Evolutionary conservation across 306 rosid genomes (phyloP), one percentile per base, ranked within the genome.

Genomic region (Carpinus fangiana): DNA sequence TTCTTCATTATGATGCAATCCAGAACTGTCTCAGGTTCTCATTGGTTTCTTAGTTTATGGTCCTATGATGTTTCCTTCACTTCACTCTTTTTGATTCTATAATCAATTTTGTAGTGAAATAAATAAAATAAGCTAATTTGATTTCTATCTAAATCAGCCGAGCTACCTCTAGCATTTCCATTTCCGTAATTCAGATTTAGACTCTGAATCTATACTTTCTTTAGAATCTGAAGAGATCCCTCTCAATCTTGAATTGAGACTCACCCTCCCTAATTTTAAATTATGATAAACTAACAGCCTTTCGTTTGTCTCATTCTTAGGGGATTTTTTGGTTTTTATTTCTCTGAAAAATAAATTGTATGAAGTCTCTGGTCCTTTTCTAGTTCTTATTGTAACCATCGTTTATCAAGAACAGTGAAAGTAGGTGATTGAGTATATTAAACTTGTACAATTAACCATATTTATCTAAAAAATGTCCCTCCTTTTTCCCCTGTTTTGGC

Each of bases 1-100:
- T 95, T 80, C 99, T 93, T 75, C 90, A 89, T 81, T 91, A 95
- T 57, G 90, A 88, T 48, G 88, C 93, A 77, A 80, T 95, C 65
- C 72, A 84, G 88, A 86, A 84, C 61, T 89, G 90, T 76, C 89
- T 93, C 93, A 93, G 99, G 98, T 93, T 83, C 86, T 71, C 51
- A 80, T 56, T 51, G 16, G 34, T 62, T 76, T 87, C 77, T 79
- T 38, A 38, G 28, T 14, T 73, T 76, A 41, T 66, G 47, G 36
- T 41, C 71, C 66, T 76, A 21, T 70, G 28, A 36, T 36, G 21
- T 7, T 70, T 51, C 31, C 46, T 74, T 66, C 41, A 20, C 72
- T 38, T 41, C 45, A 38, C 43, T 38, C 43, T 38, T 38, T 38
- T 38, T 38, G 43, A 38, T 38, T 38, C 43, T 38, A 38, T 38